A percentile compares a stretch with the other conserved stretches of the same genome.
Evolutionary conservation across 352 stramenopile genomes (phyloP).

Genomic region (Pythium dissotocum): DNA sequence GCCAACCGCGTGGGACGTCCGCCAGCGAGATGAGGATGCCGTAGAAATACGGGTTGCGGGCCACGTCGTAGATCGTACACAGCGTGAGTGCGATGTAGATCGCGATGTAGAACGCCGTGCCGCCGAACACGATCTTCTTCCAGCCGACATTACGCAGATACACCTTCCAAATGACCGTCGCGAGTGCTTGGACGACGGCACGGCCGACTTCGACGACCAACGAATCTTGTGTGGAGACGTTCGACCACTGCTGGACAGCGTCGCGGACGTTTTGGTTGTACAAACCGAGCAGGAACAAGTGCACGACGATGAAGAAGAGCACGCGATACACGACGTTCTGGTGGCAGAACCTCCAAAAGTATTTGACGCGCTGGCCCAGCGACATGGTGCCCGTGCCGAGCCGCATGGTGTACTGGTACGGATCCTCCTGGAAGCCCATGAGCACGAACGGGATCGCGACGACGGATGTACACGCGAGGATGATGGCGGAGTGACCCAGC

Average conservation of each 20-base stretch:
- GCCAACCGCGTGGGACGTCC: conserved; percentile 42
- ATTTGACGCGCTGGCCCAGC: background rate
- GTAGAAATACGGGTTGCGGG: conserved; percentile 48
- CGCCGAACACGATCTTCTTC: background rate
- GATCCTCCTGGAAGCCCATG: background rate
- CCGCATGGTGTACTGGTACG: conserved; percentile 1
- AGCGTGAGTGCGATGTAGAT: background rate
- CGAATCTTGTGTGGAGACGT: background rate
- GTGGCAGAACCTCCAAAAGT: conserved; percentile 18
- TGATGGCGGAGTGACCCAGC: conserved; percentile 8
- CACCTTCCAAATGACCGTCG: background rate
- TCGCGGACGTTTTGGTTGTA: conserved; percentile 14
- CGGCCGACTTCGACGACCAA: background rate
- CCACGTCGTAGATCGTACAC: background rate
- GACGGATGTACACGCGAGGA: background rate
- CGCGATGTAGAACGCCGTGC: background rate
- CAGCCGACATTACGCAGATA: background rate
- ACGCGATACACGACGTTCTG: conserved; percentile 14
- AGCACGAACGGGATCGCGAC: conserved; percentile 5
- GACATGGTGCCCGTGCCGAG: background rate
- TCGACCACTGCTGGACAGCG: conserved; percentile 10
- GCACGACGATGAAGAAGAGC: conserved; percentile 12
- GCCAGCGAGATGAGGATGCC: conserved; percentile 28
- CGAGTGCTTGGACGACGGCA: background rate
- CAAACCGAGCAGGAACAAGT: conserved; percentile 17